phyloP scores from a whole-genome alignment of 352 stramenopile species.

The Globisporangium viniferum region DNA sequence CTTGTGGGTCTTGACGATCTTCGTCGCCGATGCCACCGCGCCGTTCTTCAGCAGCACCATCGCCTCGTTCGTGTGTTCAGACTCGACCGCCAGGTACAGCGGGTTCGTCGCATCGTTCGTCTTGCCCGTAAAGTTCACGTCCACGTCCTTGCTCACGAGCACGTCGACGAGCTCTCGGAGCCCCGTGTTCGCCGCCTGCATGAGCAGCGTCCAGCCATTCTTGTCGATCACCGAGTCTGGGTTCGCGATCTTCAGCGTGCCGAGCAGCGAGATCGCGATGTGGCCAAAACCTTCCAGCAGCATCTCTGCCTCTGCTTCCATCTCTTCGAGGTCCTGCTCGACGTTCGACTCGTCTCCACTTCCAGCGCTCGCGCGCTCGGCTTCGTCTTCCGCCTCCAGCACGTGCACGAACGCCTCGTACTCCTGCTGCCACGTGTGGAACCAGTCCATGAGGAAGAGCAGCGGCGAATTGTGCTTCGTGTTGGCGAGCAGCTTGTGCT shows the following conservation, averaged over 20 bases:
- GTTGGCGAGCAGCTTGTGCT: slow-evolving; percentile 23
- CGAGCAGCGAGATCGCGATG: slow-evolving; percentile 49
- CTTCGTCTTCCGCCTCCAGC: slow-evolving; percentile 51
- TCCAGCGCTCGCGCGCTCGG: slow-evolving; percentile 14
- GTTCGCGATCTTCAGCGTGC: slow-evolving; percentile 34
- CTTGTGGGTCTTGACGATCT: slow-evolving; percentile 48
- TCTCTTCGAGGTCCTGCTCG: slow-evolving; percentile 69
- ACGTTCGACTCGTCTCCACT: slow-evolving; percentile 26
- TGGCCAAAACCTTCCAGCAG: slow-evolving; percentile 65
- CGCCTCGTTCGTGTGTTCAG: slow-evolving; percentile 66
- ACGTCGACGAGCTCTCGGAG: slow-evolving; percentile 54
- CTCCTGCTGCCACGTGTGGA: slow-evolving; percentile 85
- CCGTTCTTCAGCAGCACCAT: slow-evolving; percentile 72
- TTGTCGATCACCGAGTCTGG: slow-evolving; percentile 58
- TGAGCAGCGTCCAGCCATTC: slow-evolving; percentile 81
- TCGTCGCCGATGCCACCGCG: slow-evolving; percentile 60
- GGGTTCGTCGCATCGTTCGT: slow-evolving; percentile 51
- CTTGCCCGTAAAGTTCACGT: slow-evolving; percentile 59
- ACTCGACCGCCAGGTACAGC: slow-evolving; percentile 73
- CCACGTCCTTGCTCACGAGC: slow-evolving; percentile 42
- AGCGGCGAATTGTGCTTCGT: slow-evolving; percentile 40
- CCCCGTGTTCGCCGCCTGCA: slow-evolving; percentile 80
- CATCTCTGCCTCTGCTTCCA: slow-evolving; percentile 64
- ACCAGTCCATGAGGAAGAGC: slow-evolving; percentile 80
- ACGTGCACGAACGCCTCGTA: slow-evolving; percentile 81